Percentiles rank a stretch among this genome's conserved stretches.
Conservation (phyloP, 2,329 filamentous ascomycete genomes). For the Pseudogymnoascus sp. region DNA sequence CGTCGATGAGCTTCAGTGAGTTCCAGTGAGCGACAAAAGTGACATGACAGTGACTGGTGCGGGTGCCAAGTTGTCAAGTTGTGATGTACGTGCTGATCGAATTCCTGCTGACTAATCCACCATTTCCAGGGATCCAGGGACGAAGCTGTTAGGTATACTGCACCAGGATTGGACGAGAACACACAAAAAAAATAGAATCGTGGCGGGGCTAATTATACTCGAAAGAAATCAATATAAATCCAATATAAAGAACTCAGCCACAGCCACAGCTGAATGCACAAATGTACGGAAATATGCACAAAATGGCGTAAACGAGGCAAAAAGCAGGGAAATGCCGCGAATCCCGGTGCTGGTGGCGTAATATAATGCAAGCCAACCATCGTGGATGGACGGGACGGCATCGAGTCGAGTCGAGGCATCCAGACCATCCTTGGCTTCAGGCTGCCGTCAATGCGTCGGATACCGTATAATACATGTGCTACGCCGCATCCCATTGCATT, state of each 20-base stretch:
- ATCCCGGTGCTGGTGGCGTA: background rate
- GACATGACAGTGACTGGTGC: background rate
- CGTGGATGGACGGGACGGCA: background rate
- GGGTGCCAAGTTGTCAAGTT: background rate
- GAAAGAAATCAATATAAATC: background rate
- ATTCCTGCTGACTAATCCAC: background rate
- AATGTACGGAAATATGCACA: background rate
- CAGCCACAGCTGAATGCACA: background rate
- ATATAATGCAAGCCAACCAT: background rate
- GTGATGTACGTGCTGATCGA: background rate
- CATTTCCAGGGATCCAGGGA: background rate
- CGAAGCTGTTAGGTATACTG: background rate
- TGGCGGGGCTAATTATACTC: constrained; percentile 2
- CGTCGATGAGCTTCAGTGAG: background rate
- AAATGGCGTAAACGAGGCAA: background rate
- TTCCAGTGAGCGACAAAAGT: background rate
- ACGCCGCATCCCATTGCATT: background rate
- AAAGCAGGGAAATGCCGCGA: background rate
- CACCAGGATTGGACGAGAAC: background rate
- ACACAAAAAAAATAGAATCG: background rate
- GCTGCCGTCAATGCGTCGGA: background rate
- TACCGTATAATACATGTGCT: background rate
- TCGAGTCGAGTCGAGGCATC: background rate
- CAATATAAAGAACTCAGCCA: background rate
- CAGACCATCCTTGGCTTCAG: background rate